Evolutionary conservation across 2,329 filamentous ascomycete genomes (phyloP).

Genomic region (Talaromyces sp.): DNA sequence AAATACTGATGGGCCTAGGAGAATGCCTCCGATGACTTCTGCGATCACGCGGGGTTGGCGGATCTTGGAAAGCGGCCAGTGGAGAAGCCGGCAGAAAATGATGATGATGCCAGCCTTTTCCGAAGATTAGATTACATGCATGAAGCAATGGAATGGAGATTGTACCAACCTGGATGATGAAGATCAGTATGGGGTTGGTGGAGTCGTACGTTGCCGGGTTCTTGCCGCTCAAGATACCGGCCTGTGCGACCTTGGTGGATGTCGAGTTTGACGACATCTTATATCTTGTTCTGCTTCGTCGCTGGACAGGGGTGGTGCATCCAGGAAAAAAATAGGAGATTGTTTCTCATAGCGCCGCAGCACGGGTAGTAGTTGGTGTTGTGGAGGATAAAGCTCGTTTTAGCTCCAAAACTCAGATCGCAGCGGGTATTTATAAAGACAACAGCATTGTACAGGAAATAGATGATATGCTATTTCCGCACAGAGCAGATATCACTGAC

Average conservation of each 20-base stretch:
- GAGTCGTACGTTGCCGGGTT: conserved; percentile 67
- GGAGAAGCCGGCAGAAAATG: conserved; percentile 68
- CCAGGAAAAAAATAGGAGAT: no score
- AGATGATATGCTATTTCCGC: not conserved
- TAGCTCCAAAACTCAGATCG: no score
- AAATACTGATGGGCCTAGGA: conserved; percentile 84
- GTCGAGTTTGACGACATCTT: conserved; percentile 26
- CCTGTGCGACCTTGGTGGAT: conserved; percentile 52
- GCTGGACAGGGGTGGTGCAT: no score
- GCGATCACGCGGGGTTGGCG: conserved; percentile 80
- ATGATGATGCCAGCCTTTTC: conserved; percentile 67
- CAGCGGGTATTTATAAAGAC: no score
- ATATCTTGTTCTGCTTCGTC: not conserved
- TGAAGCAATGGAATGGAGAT: not conserved
- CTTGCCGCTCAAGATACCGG: conserved; percentile 67
- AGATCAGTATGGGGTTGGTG: conserved; percentile 69
- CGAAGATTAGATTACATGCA: not conserved
- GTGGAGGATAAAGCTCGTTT: no score
- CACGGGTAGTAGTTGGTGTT: no score
- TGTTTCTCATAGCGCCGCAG: no score
- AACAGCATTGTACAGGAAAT: not conserved
- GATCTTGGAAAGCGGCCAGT: conserved; percentile 72
- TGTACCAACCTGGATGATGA: conserved; percentile 65
- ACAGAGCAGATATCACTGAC: not conserved
- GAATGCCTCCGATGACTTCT: conserved; percentile 78